Base-by-base conservation (phyloP, 306 rosid genomes). In the Medicago lupulina region DNA sequence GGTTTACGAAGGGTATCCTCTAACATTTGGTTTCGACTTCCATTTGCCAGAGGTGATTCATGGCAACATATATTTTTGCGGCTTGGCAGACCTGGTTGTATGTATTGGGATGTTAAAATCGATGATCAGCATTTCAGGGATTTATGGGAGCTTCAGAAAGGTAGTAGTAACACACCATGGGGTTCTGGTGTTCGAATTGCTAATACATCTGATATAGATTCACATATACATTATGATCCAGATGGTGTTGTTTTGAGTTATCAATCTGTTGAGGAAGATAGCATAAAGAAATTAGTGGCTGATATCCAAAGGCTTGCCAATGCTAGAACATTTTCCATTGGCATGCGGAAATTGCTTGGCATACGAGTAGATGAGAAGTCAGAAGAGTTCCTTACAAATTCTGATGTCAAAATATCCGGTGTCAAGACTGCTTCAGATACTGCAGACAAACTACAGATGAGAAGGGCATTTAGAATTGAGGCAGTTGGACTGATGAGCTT, bases 111-210 rank as follows among this genome's bases (percentile, higher is more conserved):
- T 81, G 99, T 96, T 72, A 96, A 96, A 83, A 96, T 96, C 69
- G 88, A 86, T 74, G 99, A 96, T 55, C 99, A 90, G 83, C 99
- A 96, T 78, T 96, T 92, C 79, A 82, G 89, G 86, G 99, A 96
- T 84, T 87, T 96, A 79, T 96, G 99, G 99, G 97, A 96, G 85
- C 97, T 96, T 85, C 99, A 96, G 80, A 92, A 96, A 77, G 96
- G 95, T 80, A 85, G 89, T 84, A 81, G 80, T 83, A 78, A 66
- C 50, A 86, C 97, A 49, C 90, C 93, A 54, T 96, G 99, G 99
- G 98, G 97, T 31, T 89, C 97, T 15, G 97, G 97, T 68, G 99
- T 96, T 83, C 97, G 94, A 67, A 92, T 92, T 82, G 96, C 98
- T 46, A 96, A 90, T 83, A 88, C 98, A 53, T 92, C 98, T 57